Evolutionary conservation across 148 eudicot species (phyloP).

Genomic region (Simmondsia chinensis): DNA sequence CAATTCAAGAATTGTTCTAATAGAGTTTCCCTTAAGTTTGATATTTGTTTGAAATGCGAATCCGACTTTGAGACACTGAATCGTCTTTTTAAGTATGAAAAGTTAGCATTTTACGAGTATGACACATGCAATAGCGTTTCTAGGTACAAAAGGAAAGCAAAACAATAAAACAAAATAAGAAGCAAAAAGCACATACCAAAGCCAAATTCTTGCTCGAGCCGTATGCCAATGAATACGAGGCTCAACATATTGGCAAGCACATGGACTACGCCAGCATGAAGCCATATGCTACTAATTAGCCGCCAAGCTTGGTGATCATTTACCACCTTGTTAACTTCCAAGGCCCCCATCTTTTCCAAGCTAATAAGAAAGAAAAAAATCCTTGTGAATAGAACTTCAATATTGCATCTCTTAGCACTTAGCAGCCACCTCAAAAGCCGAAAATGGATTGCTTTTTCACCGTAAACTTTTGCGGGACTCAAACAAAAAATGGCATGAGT

Average conservation of each 20-base stretch:
- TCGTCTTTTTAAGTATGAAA: too few species aligned
- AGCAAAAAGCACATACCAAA: slow-evolving; percentile 38
- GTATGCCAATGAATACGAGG: slow-evolving; percentile 66
- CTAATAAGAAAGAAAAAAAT: slow-evolving; percentile 22
- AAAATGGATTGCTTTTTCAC: too few species aligned
- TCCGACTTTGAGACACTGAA: too few species aligned
- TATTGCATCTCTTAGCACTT: neutral
- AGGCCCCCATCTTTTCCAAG: slow-evolving; percentile 59
- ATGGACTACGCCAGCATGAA: slow-evolving; percentile 85
- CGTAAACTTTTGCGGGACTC: too few species aligned
- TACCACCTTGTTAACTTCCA: slow-evolving; percentile 45
- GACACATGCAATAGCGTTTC: too few species aligned
- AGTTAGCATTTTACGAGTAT: too few species aligned
- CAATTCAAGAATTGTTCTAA: too few species aligned
- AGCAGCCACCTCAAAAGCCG: slow-evolving; percentile 1
- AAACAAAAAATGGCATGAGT: too few species aligned
- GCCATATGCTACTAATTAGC: slow-evolving; percentile 56
- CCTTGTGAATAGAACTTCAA: neutral
- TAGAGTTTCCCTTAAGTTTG: too few species aligned
- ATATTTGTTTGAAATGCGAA: too few species aligned
- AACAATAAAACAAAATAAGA: neutral
- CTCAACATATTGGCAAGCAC: slow-evolving; percentile 78
- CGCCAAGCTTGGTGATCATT: slow-evolving; percentile 55
- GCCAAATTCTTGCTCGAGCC: slow-evolving; percentile 86
- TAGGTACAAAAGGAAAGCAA: too few species aligned